These are phyloP conservation scores for Fusarium virguliforme DNA, from an alignment of 2,329 filamentous ascomycete genomes.

Conservation along the genomic window DNA sequence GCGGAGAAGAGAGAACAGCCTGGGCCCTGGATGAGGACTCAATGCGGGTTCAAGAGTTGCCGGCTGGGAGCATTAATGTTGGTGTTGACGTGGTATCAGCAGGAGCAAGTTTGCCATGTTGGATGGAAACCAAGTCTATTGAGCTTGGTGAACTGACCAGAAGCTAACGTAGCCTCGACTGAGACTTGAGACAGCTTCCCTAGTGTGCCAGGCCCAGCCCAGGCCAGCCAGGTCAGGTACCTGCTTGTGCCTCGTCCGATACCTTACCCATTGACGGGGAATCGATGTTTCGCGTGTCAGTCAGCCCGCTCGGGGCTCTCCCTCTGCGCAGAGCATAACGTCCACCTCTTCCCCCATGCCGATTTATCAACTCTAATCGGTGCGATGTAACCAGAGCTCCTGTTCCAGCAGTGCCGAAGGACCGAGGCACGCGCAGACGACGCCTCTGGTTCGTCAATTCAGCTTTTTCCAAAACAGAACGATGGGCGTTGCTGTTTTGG, in stretches of 20 bases:
- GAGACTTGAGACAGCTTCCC: slow-evolving; percentile 40
- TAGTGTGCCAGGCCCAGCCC: slow-evolving; percentile 5
- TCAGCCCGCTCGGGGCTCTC: slow-evolving; percentile 25
- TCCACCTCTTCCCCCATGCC: slow-evolving; percentile 34
- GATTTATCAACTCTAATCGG: slow-evolving; percentile 33
- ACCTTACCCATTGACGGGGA: slow-evolving; percentile 34
- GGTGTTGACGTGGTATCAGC: not conserved
- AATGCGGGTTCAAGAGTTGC: not conserved
- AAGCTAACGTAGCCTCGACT: slow-evolving; percentile 30
- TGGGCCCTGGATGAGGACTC: not conserved
- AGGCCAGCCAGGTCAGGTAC: slow-evolving; percentile 20
- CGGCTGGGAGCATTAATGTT: not conserved
- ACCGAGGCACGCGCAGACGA: slow-evolving; percentile 20
- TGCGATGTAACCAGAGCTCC: slow-evolving; percentile 39
- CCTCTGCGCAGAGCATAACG: slow-evolving; percentile 30
- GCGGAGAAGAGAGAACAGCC: not conserved
- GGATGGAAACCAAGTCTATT: slow-evolving; percentile 5
- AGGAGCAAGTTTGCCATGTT: slow-evolving; percentile 21
- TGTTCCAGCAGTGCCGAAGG: slow-evolving; percentile 18
- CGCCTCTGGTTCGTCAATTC: slow-evolving; percentile 23
- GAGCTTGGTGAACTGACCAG: slow-evolving; percentile 26
- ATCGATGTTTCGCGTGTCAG: slow-evolving; percentile 27
- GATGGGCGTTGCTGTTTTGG: slow-evolving; percentile 28
- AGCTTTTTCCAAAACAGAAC: slow-evolving; percentile 27
- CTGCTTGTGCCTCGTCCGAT: slow-evolving; percentile 31